These are phyloP conservation scores for Aurinia saxatilis DNA, from an alignment of 345 rosid genomes.

Conservation along the genomic window DNA sequence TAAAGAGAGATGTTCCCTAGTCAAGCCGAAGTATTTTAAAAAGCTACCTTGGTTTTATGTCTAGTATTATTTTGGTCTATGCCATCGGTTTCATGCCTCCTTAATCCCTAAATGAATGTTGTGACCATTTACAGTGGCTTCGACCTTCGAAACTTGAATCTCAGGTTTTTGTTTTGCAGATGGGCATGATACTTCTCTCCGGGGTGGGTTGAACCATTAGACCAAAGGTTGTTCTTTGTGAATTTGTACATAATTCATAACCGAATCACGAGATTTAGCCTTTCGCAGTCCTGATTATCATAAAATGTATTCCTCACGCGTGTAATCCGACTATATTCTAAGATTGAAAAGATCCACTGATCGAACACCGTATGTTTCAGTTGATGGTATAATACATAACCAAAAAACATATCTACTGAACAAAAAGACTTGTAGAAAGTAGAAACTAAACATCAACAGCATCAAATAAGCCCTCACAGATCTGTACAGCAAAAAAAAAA, in stretches of 20 bases:
- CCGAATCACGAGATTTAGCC: too few species aligned
- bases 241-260: too few species aligned
- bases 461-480: not conserved
- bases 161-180: not conserved
- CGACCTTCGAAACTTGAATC: conserved; percentile 49
- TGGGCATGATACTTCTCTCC: too few species aligned
- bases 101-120: too few species aligned
- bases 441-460: conserved; percentile 18
- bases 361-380: not conserved
- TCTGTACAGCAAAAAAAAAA: conserved; percentile 18
- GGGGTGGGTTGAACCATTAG: too few species aligned
- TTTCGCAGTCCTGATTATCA: not conserved
- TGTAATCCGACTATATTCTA: not conserved
- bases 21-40: too few species aligned
- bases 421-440: conserved; percentile 10
- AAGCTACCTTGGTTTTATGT: too few species aligned
- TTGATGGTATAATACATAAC: not conserved
- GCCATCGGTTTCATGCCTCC: too few species aligned
- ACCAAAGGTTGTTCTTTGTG: too few species aligned
- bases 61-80: too few species aligned
- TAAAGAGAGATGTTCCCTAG: too few species aligned
- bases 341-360: not conserved
- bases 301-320: not conserved
- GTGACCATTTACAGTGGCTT: not conserved
- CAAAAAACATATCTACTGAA: conserved; percentile 9